phyloP scores from a whole-genome alignment of 306 rosid genomes.

The Fragaria ananassa region DNA sequence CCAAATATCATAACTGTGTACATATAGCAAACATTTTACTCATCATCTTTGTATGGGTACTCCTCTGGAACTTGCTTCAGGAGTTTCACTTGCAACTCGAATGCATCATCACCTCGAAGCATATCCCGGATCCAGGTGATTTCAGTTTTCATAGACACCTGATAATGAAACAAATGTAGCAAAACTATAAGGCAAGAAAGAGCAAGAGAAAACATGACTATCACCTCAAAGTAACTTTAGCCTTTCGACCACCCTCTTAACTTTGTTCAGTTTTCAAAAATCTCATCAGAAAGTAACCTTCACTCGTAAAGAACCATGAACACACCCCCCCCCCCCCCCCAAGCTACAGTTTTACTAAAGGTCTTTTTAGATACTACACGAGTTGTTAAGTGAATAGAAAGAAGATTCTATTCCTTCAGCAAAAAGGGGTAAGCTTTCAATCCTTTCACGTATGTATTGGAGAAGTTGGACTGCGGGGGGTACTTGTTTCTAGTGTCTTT shows the following conservation, averaged over 20 bases:
- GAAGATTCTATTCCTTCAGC: not conserved
- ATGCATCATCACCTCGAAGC: slow-evolving; percentile 90
- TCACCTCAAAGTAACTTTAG: not conserved
- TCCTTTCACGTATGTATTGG: not conserved
- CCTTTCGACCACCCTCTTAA: not conserved
- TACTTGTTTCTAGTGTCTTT: not conserved
- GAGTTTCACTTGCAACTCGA: slow-evolving; percentile 90
- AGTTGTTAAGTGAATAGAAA: not conserved
- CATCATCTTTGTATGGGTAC: slow-evolving; percentile 97
- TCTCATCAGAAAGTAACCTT: not conserved
- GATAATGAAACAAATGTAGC: slow-evolving; percentile 2
- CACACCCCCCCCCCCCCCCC: not conserved
- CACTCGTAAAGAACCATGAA: not conserved
- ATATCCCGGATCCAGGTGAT: slow-evolving; percentile 84
- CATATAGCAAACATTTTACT: slow-evolving; percentile 35
- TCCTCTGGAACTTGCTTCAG: slow-evolving; percentile 96
- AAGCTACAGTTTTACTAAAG: not conserved
- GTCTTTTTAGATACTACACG: not conserved
- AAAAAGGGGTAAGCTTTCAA: not conserved
- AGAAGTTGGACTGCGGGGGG: not conserved
- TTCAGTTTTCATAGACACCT: slow-evolving; percentile 98
- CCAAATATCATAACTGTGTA: slow-evolving; percentile 9
- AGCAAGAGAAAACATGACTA: not conserved
- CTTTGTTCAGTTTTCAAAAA: not conserved
- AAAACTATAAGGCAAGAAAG: not conserved